Conservation (phyloP, 352 stramenopile genomes). For the Phytophthora cryptogea region DNA sequence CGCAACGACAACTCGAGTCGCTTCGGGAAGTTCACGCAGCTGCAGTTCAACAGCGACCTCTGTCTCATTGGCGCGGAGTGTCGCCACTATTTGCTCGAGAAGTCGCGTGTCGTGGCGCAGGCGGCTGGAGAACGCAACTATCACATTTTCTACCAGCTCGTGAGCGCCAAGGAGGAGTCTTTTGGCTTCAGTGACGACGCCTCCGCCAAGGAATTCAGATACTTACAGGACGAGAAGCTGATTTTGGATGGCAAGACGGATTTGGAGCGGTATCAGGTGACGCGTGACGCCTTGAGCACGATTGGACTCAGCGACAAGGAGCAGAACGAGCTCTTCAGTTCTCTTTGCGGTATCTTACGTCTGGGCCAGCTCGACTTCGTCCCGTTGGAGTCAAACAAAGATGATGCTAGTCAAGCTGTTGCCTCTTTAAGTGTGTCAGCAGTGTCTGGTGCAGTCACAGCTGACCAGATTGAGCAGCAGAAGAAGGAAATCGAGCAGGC, state of each 20-base stretch:
- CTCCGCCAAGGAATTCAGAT: slow-evolving; percentile 67
- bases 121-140: slow-evolving; percentile 95
- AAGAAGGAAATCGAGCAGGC: slow-evolving; percentile 64
- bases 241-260: slow-evolving; percentile 74
- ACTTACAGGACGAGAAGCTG: slow-evolving; percentile 75
- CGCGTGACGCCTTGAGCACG: slow-evolving; percentile 72
- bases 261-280: slow-evolving; percentile 81
- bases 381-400: slow-evolving; percentile 72
- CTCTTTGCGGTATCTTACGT: slow-evolving; percentile 76
- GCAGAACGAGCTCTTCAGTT: slow-evolving; percentile 74
- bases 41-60: slow-evolving; percentile 91
- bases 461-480: slow-evolving; percentile 52
- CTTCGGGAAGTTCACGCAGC: slow-evolving; percentile 95
- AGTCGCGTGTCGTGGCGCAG: slow-evolving; percentile 94
- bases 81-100: slow-evolving; percentile 97
- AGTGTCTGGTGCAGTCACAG: slow-evolving; percentile 16
- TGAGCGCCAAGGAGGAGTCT: slow-evolving; percentile 60
- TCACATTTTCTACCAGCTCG: slow-evolving; percentile 98
- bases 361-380: slow-evolving; percentile 87
- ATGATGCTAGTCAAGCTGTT: slow-evolving; percentile 73
- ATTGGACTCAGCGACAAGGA: slow-evolving; percentile 76
- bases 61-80: slow-evolving; percentile 89
- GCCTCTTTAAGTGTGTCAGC: slow-evolving; percentile 43
- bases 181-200: slow-evolving; percentile 57
- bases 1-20: slow-evolving; percentile 96